phyloP scores from a whole-genome alignment of 2,329 filamentous ascomycete species.

The Neonectria sp. region DNA sequence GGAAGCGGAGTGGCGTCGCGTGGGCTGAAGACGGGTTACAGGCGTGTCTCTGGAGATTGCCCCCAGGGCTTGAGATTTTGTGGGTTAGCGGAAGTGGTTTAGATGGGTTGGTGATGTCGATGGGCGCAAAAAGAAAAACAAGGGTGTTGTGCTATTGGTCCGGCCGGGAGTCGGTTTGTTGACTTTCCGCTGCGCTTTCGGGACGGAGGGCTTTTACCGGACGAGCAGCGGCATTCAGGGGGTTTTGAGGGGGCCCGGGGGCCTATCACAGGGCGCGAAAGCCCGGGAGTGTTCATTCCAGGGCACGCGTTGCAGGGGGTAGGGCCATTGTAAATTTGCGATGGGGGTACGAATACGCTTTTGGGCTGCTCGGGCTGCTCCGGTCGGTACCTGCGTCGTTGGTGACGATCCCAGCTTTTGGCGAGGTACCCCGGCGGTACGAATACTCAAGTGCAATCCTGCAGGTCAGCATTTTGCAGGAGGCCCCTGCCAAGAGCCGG shows the following conservation, averaged over 20 bases:
- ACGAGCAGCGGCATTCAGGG: slow-evolving; percentile 35
- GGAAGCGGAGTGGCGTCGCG: slow-evolving; percentile 9
- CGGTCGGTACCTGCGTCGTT: not conserved
- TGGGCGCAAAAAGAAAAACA: slow-evolving; percentile 44
- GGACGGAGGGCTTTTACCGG: slow-evolving; percentile 30
- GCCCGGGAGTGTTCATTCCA: slow-evolving; percentile 15
- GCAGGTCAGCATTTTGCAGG: not conserved
- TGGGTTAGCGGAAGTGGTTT: slow-evolving; percentile 20
- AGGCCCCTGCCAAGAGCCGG: not conserved
- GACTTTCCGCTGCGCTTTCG: slow-evolving; percentile 18
- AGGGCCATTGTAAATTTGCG: slow-evolving; percentile 11
- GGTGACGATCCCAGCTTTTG: not conserved
- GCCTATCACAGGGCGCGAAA: slow-evolving; percentile 40
- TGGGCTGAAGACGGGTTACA: slow-evolving; percentile 6
- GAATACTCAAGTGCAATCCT: not conserved
- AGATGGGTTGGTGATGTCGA: slow-evolving; percentile 25
- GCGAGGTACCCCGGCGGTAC: not conserved
- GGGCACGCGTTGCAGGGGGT: slow-evolving; percentile 14
- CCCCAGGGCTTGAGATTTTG: slow-evolving; percentile 26
- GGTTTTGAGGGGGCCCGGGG: not conserved
- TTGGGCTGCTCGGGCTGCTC: not conserved
- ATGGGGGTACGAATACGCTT: not conserved
- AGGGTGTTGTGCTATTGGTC: slow-evolving; percentile 47
- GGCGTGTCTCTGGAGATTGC: slow-evolving; percentile 12
- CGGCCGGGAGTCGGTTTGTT: slow-evolving; percentile 18